These are phyloP conservation scores for Astrothelium subdiscretum DNA, from an alignment of 495 filamentous ascomycete genomes.

Conservation along the genomic window DNA sequence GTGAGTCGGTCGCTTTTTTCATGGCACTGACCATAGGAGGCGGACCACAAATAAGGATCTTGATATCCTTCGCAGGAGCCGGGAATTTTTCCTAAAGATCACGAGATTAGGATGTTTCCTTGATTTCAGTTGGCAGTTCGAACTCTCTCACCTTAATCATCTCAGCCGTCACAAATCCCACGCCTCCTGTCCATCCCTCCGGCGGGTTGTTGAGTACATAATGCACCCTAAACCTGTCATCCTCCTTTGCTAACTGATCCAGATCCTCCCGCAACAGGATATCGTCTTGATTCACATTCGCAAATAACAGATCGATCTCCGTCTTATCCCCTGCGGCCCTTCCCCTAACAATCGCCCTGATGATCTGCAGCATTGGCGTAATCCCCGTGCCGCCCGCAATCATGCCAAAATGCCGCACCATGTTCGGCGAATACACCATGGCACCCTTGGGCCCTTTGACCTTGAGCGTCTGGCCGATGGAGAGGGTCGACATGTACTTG, in stretches of 20 bases:
- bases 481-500: constrained; percentile 71
- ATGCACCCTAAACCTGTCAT: constrained; percentile 70
- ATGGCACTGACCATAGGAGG: constrained; percentile 94
- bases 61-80: constrained; percentile 73
- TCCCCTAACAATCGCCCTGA: constrained; percentile 79
- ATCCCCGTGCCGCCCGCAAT: constrained; percentile 96
- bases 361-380: constrained; percentile 94
- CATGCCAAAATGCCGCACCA: constrained; percentile 93
- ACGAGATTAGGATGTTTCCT: neutral
- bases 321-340: constrained; percentile 65
- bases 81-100: constrained; percentile 58
- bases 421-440: constrained; percentile 90
- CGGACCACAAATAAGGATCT: constrained; percentile 92
- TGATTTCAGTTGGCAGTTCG: neutral
- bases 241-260: constrained; percentile 62
- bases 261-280: constrained; percentile 88
- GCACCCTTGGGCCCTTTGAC: constrained; percentile 90
- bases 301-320: constrained; percentile 86
- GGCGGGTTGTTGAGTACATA: constrained; percentile 97
- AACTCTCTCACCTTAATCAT: constrained; percentile 70
- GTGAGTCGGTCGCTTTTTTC: constrained; percentile 84
- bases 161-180: constrained; percentile 87
- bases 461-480: constrained; percentile 76
- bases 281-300: constrained; percentile 87
- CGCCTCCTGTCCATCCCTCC: constrained; percentile 74